Conservation (phyloP, 768 basidiomycete species). For the Hygrophorus russula region DNA sequence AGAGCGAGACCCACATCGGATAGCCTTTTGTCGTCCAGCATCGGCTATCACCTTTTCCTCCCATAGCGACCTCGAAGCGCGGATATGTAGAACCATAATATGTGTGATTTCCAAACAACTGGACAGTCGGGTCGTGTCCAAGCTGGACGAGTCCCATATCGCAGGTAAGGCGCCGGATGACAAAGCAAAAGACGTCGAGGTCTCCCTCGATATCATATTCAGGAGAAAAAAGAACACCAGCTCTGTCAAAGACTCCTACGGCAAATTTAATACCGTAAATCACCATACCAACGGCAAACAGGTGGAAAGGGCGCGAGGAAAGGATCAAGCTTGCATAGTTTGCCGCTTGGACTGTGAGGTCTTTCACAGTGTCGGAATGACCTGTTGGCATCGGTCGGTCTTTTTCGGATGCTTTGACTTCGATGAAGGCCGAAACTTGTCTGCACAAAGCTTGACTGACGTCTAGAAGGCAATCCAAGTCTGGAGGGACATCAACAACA, state of each 20-base stretch:
- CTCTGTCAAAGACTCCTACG: constrained; percentile 18
- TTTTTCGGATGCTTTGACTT: too few species aligned
- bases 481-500: too few species aligned
- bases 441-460: too few species aligned
- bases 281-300: constrained; percentile 18
- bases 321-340: constrained; percentile 18
- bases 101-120: neutral
- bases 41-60: neutral
- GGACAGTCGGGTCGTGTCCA: constrained; percentile 11
- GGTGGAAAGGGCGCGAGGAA: constrained; percentile 17
- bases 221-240: too few species aligned
- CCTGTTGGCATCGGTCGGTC: constrained; percentile 3
- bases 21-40: constrained; percentile 11
- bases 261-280: constrained; percentile 18
- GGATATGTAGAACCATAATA: too few species aligned
- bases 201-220: too few species aligned
- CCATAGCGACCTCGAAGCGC: too few species aligned
- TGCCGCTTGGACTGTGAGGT: constrained; percentile 10
- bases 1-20: constrained; percentile 12
- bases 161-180: constrained; percentile 13
- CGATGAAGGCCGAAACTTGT: too few species aligned
- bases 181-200: constrained; percentile 14
- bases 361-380: too few species aligned
- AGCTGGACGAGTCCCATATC: constrained; percentile 10
- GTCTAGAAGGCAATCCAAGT: too few species aligned